These are phyloP conservation scores for Starmerella bombi DNA, from an alignment of 805 yeast genomes.

Conservation along the genomic window DNA sequence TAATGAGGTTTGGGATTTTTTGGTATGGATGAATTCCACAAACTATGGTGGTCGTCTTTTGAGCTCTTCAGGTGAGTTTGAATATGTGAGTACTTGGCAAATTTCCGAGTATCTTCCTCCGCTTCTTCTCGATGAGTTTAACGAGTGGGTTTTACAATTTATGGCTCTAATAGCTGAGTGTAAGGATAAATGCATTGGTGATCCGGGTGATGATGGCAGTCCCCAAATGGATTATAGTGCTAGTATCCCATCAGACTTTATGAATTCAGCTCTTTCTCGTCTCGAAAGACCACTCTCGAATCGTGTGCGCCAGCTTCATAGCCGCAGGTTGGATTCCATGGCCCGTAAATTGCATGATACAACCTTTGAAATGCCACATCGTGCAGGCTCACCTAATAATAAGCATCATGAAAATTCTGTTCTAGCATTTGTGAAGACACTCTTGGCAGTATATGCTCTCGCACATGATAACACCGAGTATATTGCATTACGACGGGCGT, in stretches of 20 bases:
- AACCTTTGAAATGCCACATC: slow-evolving; percentile 59
- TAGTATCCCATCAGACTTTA: slow-evolving; percentile 18
- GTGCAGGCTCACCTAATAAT: slow-evolving; percentile 53
- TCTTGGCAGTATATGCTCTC: slow-evolving; percentile 60
- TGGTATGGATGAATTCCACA: slow-evolving; percentile 87
- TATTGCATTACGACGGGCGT: slow-evolving; percentile 57
- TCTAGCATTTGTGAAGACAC: slow-evolving; percentile 60
- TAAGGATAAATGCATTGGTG: slow-evolving; percentile 11
- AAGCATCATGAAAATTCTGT: slow-evolving; percentile 47
- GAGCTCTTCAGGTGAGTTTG: slow-evolving; percentile 22
- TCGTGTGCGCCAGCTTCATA: slow-evolving; percentile 50
- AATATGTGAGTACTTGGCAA: slow-evolving; percentile 62
- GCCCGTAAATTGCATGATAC: slow-evolving; percentile 47
- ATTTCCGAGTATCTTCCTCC: slow-evolving; percentile 59
- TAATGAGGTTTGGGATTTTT: slow-evolving; percentile 75
- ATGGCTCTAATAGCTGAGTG: slow-evolving; percentile 52
- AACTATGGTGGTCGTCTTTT: slow-evolving; percentile 61
- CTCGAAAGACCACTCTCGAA: slow-evolving; percentile 53
- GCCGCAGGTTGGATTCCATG: slow-evolving; percentile 58
- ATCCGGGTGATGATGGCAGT: not conserved
- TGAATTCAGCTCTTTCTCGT: slow-evolving; percentile 28
- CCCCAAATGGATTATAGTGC: not conserved
- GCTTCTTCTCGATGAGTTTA: slow-evolving; percentile 68
- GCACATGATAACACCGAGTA: slow-evolving; percentile 60
- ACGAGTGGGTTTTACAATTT: slow-evolving; percentile 71